Evolutionary conservation across 768 basidiomycete species (phyloP), one percentile per base, ranked within the genome.

Genomic region (Leccinum broughii): DNA sequence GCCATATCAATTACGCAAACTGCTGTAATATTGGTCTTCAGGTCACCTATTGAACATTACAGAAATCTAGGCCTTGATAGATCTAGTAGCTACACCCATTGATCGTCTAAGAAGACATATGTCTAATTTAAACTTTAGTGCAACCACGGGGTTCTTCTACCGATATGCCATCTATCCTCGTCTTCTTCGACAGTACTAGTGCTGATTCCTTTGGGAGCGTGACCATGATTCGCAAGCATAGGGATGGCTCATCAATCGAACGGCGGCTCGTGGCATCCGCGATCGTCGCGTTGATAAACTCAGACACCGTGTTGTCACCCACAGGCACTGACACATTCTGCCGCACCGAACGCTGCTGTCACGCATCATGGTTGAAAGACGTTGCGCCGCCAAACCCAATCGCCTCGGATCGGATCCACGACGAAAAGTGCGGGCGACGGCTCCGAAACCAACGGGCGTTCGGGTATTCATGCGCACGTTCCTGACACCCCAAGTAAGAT

Each of bases 291-390:
- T 8, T 64, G 20, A 56, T 63, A 37, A 14, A 15, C 37, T 37
- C 14, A 37, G 14, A 37, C 35, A 63, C 4, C 26, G 26, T n/a
- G 60, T 62, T 4, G 55, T 55, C 28, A 62, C 14, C n/a, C 60
- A 64, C 44, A 57, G 56, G 10, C 17, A 64, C 3, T 64, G 50
- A 50, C 13, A 61, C 6, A 7, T 57, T 44, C 44, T 44, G n/a
- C 49, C 20, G 48, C 10, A 22, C 9, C 35, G 35, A 51, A 50
- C 55, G 8, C 11, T 10, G 8, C 11, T 10, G 50, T 13, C 35
- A 34, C 26, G 11, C 34, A 34, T 13, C 34, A 35, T 35, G 34
- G 22, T 4, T 1, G 11, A n/a, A 10, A n/a, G 41, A 44, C n/a
- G 9, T 44, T 44, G 41, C 6, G 41, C n/a, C 9, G 44, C n/a